phyloP scores from a whole-genome alignment of 192 early-diverging fungal species.

The Coemansia sp. region DNA sequence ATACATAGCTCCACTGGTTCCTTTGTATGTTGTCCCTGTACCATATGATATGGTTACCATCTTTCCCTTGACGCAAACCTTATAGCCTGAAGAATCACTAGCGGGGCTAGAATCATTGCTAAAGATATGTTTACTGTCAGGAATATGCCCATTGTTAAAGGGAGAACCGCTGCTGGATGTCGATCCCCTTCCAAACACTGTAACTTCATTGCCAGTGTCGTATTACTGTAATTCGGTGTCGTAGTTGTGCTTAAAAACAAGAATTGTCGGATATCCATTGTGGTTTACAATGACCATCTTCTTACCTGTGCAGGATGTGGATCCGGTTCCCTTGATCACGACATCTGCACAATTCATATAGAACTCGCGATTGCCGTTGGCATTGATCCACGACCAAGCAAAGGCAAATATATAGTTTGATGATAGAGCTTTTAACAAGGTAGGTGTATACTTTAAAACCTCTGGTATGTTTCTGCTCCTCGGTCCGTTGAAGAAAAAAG shows the following conservation, averaged over 20 bases:
- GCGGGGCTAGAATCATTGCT: background rate
- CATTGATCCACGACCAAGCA: slow-evolving; percentile 73
- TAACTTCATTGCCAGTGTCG: slow-evolving; percentile 18
- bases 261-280: slow-evolving; percentile 48
- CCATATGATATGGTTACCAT: slow-evolving; percentile 9
- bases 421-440: slow-evolving; percentile 56
- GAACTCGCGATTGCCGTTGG: slow-evolving; percentile 69
- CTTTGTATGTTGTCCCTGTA: slow-evolving; percentile 24
- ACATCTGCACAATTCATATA: slow-evolving; percentile 60
- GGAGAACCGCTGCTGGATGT: background rate
- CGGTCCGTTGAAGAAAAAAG: slow-evolving; percentile 27
- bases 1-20: background rate
- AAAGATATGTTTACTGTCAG: background rate
- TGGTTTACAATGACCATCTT: slow-evolving; percentile 39
- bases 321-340: slow-evolving; percentile 18
- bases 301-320: slow-evolving; percentile 37
- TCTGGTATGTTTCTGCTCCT: slow-evolving; percentile 17
- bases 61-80: slow-evolving; percentile 37
- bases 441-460: slow-evolving; percentile 41
- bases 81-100: slow-evolving; percentile 16
- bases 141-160: slow-evolving; percentile 15
- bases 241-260: slow-evolving; percentile 47
- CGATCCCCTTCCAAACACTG: slow-evolving; percentile 25
- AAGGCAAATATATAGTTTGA: slow-evolving; percentile 41
- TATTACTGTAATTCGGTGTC: too few species aligned